Percentiles rank a stretch among this genome's conserved stretches.
Evolutionary conservation across 1,139 yeast species (phyloP).

Genomic region (Taiozyma sp.): DNA sequence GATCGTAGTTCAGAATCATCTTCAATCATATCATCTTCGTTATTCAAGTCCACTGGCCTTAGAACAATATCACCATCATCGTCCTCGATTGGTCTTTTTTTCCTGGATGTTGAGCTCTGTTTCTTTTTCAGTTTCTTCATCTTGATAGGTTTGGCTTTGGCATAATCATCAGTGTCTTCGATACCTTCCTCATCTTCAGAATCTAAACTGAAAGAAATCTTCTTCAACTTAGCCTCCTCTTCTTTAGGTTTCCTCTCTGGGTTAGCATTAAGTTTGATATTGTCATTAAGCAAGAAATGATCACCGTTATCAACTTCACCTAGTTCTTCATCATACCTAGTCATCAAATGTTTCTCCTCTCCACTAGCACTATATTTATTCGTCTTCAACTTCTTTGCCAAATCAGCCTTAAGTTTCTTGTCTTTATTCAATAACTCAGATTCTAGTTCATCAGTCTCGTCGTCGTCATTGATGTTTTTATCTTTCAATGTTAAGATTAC

Average conservation of each 20-base stretch:
- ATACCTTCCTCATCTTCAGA: slow-evolving; percentile 19
- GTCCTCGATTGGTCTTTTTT: slow-evolving; percentile 8
- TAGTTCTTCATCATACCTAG: slow-evolving; percentile 23
- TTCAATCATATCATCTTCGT: slow-evolving; percentile 32
- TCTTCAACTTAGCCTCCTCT: slow-evolving; percentile 11
- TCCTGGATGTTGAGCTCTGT: slow-evolving; percentile 7
- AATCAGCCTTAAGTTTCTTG: slow-evolving; percentile 26
- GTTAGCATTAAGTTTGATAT: not conserved
- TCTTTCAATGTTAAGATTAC: slow-evolving; percentile 67
- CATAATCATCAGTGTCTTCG: slow-evolving; percentile 19
- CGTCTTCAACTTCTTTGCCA: slow-evolving; percentile 25
- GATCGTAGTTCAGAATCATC: slow-evolving; percentile 47
- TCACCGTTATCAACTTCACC: slow-evolving; percentile 17
- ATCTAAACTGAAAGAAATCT: slow-evolving; percentile 11
- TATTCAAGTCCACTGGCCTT: slow-evolving; percentile 28
- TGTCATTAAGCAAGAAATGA: slow-evolving; percentile 16
- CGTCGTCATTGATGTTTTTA: slow-evolving; percentile 37
- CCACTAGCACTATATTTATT: slow-evolving; percentile 16
- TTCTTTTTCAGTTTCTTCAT: slow-evolving; percentile 40
- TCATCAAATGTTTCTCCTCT: slow-evolving; percentile 7
- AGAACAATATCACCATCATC: slow-evolving; percentile 24
- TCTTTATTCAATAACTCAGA: slow-evolving; percentile 37
- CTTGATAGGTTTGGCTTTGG: slow-evolving; percentile 33
- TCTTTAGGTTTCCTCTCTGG: slow-evolving; percentile 14
- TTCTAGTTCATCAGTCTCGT: slow-evolving; percentile 43